These are phyloP conservation scores for Trematosphaeria pertusa DNA, from an alignment of 2,329 filamentous ascomycete species.

Conservation along the genomic window DNA sequence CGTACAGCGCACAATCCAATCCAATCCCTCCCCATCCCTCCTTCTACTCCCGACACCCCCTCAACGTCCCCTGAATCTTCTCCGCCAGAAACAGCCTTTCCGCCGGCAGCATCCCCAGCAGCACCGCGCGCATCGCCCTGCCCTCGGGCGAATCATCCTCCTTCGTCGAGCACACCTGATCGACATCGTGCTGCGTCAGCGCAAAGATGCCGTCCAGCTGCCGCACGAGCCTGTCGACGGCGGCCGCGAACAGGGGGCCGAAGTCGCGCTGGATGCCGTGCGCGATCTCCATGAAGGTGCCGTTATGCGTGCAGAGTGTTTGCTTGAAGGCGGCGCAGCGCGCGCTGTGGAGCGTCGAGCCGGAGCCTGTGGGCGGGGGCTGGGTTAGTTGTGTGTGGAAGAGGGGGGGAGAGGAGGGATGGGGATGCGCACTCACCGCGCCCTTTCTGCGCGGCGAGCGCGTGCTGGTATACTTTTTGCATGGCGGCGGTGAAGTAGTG, in stretches of 20 bases:
- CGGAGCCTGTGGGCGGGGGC: too few relatives aligned
- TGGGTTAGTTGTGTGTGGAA: not conserved
- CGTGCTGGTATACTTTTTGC: slow-evolving; percentile 15
- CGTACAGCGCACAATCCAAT: too few relatives aligned
- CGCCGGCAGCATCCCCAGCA: slow-evolving; percentile 6
- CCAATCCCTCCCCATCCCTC: not conserved
- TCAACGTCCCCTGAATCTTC: not conserved
- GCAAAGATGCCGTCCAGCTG: slow-evolving; percentile 9
- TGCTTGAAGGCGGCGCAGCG: slow-evolving; percentile 14
- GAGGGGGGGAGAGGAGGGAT: not conserved
- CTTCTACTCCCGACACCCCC: not conserved
- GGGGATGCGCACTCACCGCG: not conserved
- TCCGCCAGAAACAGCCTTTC: slow-evolving; percentile 2
- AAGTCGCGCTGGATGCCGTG: not conserved
- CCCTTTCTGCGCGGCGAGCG: not conserved
- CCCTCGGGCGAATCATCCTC: slow-evolving; percentile 11
- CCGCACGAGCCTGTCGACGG: not conserved
- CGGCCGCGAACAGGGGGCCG: not conserved
- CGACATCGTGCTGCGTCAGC: slow-evolving; percentile 8
- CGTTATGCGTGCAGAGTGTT: slow-evolving; percentile 1
- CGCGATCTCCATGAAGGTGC: slow-evolving; percentile 3
- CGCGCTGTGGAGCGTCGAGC: slow-evolving; percentile 5
- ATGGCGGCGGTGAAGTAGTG: slow-evolving; percentile 23
- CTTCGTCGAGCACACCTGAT: slow-evolving; percentile 8
- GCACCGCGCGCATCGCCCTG: slow-evolving; percentile 6